Evolutionary conservation across 345 rosid genomes (phyloP).

Genomic region (Gossypium bickii): DNA sequence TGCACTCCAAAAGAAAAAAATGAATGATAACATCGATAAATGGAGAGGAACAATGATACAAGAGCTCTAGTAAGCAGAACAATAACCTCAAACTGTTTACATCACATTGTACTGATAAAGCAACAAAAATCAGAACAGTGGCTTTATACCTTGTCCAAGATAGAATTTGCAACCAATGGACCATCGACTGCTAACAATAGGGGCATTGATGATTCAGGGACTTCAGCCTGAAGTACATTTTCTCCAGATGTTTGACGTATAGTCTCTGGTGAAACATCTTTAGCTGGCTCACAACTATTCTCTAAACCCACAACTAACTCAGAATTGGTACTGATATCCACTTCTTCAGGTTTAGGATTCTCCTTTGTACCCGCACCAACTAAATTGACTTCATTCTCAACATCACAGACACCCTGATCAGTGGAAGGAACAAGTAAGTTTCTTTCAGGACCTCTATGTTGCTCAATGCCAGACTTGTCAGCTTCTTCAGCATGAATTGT

Average conservation of each 20-base stretch:
- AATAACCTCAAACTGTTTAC: neutral
- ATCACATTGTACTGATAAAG: neutral
- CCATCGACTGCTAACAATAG: constrained; percentile 19
- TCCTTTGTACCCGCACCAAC: constrained; percentile 9
- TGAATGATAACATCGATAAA: neutral
- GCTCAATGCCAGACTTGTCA: constrained; percentile 24
- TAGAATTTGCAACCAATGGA: constrained; percentile 12
- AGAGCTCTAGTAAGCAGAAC: neutral
- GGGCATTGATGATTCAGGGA: constrained; percentile 23
- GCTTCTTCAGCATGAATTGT: constrained; percentile 19
- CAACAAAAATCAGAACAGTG: neutral
- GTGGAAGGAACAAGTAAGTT: neutral
- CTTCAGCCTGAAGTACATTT: constrained; percentile 17
- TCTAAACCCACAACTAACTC: constrained; percentile 28
- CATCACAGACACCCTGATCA: constrained; percentile 15
- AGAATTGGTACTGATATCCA: constrained; percentile 11
- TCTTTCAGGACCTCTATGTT: constrained; percentile 25
- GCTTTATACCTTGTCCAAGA: constrained; percentile 27
- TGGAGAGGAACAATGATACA: neutral
- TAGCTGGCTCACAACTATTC: constrained; percentile 15
- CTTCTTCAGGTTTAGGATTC: constrained; percentile 15
- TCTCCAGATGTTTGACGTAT: constrained; percentile 20
- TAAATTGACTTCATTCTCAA: constrained; percentile 17
- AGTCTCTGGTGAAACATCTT: constrained; percentile 8
- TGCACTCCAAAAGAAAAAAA: neutral